Evolutionary conservation across 768 basidiomycete species (phyloP), one percentile per base, ranked within the genome.

Genomic region (Serendipita sp.): DNA sequence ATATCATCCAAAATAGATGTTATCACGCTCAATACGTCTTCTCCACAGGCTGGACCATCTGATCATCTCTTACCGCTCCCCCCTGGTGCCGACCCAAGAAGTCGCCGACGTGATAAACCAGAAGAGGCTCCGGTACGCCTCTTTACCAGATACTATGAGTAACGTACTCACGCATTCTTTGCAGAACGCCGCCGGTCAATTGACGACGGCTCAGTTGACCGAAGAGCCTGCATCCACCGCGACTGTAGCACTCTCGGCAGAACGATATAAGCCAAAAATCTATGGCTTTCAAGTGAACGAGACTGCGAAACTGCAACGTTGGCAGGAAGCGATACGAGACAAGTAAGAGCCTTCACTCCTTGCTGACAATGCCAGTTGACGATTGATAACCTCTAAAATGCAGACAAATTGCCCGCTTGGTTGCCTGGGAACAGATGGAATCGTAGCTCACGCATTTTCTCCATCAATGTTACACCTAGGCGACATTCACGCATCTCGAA

Each of bases 281-380:
- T 98, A 97, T 73, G 96, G 96, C 1, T 99, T 99, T 80, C 90
- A 93, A 74, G 76, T 98, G 38, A 82, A 97, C 69, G 96, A 98
- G 76, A 85, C 82, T 64, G 95, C 95, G 17, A 94, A 87, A 73
- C 73, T 96, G 67, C 88, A 93, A 71, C 78, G 94, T 68, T 99
- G 96, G 96, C 91, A 98, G 73, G 90, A 92, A 74, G 94, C 90
- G 2, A 81, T 87, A 41, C 75, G 95, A 61, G 94, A 98, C 73
- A 80, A 81, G 91, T 87, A n/a, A n/a, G n/a, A n/a, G n/a, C n/a
- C n/a, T n/a, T n/a, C n/a, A 65, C 64, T 83, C 77, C n/a, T 17
- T 43, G 11, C 61, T 17, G 20, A 31, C 34, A 14, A 9, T 60
- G n/a, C 24, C 28, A 28, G 7, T n/a, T 17, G 14, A 26, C n/a